phyloP scores from a whole-genome alignment of 805 yeast species.

The Grigorovia jiainica region DNA sequence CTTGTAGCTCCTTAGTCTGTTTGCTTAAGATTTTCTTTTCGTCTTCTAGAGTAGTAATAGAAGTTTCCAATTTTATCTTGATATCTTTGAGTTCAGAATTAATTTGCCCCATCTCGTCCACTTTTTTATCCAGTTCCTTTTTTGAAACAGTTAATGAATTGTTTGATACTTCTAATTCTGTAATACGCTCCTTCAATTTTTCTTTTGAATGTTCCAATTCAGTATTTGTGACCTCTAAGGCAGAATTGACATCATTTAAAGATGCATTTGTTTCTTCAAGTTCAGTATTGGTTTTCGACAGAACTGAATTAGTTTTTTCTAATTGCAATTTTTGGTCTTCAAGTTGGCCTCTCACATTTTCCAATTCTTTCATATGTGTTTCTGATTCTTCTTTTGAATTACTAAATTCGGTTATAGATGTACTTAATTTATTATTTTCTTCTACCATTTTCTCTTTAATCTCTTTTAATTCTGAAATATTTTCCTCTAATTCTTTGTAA shows the following conservation, averaged over 20 bases:
- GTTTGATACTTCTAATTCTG: background rate
- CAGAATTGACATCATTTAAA: background rate
- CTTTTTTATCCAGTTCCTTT: too few species aligned
- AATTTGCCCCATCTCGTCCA: too few species aligned
- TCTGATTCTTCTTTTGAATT: background rate
- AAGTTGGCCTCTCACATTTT: background rate
- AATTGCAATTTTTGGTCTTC: background rate
- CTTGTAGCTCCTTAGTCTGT: background rate
- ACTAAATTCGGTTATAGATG: background rate
- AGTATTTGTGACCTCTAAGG: background rate
- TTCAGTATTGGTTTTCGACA: background rate
- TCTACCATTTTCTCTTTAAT: background rate
- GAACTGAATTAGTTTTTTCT: background rate
- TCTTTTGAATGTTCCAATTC: background rate
- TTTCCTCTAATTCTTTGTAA: background rate
- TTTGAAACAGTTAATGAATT: background rate
- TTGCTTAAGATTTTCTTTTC: too few species aligned
- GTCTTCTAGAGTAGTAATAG: background rate
- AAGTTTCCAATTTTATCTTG: background rate
- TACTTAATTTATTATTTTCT: background rate
- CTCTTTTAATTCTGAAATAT: background rate
- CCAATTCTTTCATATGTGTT: background rate
- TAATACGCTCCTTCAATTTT: background rate
- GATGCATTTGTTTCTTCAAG: background rate
- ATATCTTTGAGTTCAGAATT: background rate